Evolutionary conservation across 163 green algal genomes (phyloP), one percentile per base, ranked within the genome.

Genomic region (Chlamydomonas reinhardtii): DNA sequence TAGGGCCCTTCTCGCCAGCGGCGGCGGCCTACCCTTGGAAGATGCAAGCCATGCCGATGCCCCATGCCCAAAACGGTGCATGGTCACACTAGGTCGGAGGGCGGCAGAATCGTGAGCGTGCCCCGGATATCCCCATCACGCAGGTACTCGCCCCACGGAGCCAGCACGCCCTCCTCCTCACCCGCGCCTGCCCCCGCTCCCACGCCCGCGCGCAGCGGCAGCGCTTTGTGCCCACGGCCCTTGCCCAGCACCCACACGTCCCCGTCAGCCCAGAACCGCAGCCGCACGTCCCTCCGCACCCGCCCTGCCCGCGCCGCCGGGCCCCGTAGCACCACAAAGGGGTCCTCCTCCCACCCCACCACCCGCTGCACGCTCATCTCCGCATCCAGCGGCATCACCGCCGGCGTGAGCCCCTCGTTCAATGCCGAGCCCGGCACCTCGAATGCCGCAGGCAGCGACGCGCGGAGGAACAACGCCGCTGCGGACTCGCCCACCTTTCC

Each of bases 111-210:
- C 9, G 29, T 68, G 14, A 79, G 14, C 27, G 48, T 79, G n/a
- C 73, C 73, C 27, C 14, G 66, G 29, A 79, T 61, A 29, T 48
- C 66, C 6, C 73, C 43, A n/a, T 65, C 43, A 25, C n/a, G 52
- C 73, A 79, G 29, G 52, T 79, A 79, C 52, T 61, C 43, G 43
- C 43, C 25, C 73, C 73, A 79, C 14, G 73, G 29, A n/a, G 52
- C 73, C 43, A 68, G 9, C 15, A 14, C 43, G 32, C 62, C 62
- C 25, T n/a, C 62, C 27, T n/a, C 25, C 62, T 29, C 39, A 48
- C 39, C 39, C 39, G 8, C 8, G 39, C 39, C 39, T 8, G 39
- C 39, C 5, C 39, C 39, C 39, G 8, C 39, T 5, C 39, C 39
- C 39, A 8, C 39, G 8, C 39, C 39, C 39, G 39, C 39, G 12